A percentile compares a stretch with the other conserved stretches of the same genome.
Conservation (phyloP, 768 basidiomycete genomes). For the Amanita muscaria region DNA sequence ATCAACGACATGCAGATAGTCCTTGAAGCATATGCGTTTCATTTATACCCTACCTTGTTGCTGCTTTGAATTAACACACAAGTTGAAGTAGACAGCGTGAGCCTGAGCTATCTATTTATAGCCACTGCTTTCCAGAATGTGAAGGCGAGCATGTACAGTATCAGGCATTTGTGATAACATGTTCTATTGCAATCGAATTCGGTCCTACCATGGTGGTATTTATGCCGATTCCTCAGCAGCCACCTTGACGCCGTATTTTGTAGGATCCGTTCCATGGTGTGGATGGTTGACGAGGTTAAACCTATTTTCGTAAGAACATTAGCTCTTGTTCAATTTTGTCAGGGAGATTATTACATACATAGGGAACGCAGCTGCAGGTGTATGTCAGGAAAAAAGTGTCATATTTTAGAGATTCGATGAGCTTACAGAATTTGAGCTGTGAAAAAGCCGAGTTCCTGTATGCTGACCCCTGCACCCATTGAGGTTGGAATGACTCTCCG, state of each 20-base stretch:
- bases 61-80: too few relatives aligned
- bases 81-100: too few relatives aligned
- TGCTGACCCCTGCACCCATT: constrained; percentile 82
- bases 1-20: too few relatives aligned
- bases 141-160: too few relatives aligned
- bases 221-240: constrained; percentile 19
- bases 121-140: too few relatives aligned
- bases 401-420: constrained; percentile 4
- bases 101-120: too few relatives aligned
- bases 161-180: too few relatives aligned
- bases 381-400: constrained; percentile 6
- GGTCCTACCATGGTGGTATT: too few relatives aligned
- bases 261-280: constrained; percentile 75
- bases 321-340: neutral
- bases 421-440: constrained; percentile 86
- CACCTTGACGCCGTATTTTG: constrained; percentile 57
- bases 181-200: too few relatives aligned
- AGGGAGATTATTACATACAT: constrained; percentile 42
- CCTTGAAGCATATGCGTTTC: too few relatives aligned
- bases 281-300: constrained; percentile 93
- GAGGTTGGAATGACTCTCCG: constrained; percentile 73
- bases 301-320: constrained; percentile 36
- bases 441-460: constrained; percentile 85
- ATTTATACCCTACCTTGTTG: too few relatives aligned
- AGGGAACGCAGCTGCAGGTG: constrained; percentile 52